Base-by-base conservation (phyloP, 2,329 filamentous ascomycete genomes). In the Esteya vermicola region DNA sequence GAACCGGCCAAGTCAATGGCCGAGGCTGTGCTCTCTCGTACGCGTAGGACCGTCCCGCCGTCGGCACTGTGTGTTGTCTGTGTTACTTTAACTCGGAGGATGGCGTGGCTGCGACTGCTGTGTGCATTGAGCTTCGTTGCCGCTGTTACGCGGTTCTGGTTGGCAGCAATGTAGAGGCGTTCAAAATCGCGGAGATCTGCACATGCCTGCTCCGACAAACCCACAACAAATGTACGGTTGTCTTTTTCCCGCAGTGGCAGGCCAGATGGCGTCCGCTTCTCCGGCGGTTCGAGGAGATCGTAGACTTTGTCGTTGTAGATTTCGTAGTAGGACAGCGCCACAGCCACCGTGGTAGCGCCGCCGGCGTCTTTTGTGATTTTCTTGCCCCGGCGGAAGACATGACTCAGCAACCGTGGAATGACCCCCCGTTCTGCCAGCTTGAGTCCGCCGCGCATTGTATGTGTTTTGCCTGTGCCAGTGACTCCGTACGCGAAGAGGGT, bases 221-320 rank as follows among this genome's bases (percentile, higher is more conserved):
- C 88, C 34, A 89, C 82, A 19, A 95, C 85, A 18, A 88, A 72
- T 0, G 85, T 93, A 63, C 83, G 91, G 47, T 84, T 85, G 50
- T 82, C 79, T 52, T 86, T 88, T 53, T 94, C 86, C 21, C 86
- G 74, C 20, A 94, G 72, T 2, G 84, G 84, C 21, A 94, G 64
- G 0, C 88, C 88, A 1, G 82, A 72, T 2, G 83, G 66, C 0
- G 82, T 86, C 38, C 91, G 81, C 63, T 86, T 93, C 57, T 95
- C 88, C 0, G 79, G 81, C 1, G 85, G 68, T 56, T 94, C 84
- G 49, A 95, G 85, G 25, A 95, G 65, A 56, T 95, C 88, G 53
- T 80, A 94, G 18, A 94, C 86, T 56, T 89, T 89, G 64, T 95
- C 88, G 57, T 93, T 94, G 62, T 95, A 95, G 49, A 95, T 94